phyloP scores from a whole-genome alignment of 176 grass and related monocot genomes.

The Zizania latifolia region DNA sequence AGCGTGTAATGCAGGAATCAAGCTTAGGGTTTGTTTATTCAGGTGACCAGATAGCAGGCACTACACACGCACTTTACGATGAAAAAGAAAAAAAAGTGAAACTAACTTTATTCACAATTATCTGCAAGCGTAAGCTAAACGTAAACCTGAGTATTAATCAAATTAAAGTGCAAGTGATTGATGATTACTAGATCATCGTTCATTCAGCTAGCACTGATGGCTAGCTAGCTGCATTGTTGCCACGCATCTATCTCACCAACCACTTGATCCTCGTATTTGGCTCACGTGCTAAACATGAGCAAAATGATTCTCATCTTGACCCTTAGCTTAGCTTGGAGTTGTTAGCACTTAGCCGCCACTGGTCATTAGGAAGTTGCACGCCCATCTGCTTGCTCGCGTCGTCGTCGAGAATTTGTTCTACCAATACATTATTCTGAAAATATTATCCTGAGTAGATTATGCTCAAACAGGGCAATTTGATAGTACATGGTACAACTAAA shows the following conservation, averaged over 20 bases:
- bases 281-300: slow-evolving; percentile 17
- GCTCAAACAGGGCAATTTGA: too few relatives aligned
- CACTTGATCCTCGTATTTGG: background rate
- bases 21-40: background rate
- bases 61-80: background rate
- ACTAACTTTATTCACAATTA: background rate
- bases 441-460: background rate
- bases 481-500: background rate
- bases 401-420: background rate
- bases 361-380: background rate
- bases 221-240: background rate
- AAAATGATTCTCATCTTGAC: background rate
- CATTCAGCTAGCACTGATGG: background rate
- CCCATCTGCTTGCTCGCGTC: background rate
- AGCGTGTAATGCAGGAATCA: background rate
- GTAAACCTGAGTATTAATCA: background rate
- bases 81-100: background rate
- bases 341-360: background rate
- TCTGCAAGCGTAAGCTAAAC: background rate
- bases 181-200: background rate
- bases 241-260: background rate
- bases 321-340: slow-evolving; percentile 9
- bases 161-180: background rate
- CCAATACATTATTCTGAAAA: background rate
- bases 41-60: background rate